phyloP scores from a whole-genome alignment of 352 stramenopile species.

The Phytopythium delawarense region DNA sequence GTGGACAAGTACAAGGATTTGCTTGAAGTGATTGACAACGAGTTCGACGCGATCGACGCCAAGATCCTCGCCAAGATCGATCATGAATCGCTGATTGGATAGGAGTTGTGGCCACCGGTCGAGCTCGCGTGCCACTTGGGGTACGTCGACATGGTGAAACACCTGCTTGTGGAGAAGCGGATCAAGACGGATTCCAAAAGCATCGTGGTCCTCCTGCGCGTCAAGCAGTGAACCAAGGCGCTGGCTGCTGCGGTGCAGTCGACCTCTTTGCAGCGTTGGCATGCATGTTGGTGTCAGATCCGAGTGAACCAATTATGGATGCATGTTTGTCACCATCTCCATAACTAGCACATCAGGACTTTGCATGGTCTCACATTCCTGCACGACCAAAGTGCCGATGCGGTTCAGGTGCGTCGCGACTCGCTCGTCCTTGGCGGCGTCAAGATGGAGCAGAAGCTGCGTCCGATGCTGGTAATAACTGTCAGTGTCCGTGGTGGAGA shows the following conservation, averaged over 20 bases:
- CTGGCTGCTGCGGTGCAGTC: neutral
- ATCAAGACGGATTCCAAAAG: neutral
- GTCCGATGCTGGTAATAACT: neutral
- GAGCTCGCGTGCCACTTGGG: neutral
- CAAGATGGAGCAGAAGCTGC: neutral
- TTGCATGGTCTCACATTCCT: neutral
- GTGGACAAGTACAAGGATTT: conserved; percentile 6
- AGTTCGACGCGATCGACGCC: conserved; percentile 6
- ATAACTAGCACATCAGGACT: too few species aligned
- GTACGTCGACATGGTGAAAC: conserved; percentile 9
- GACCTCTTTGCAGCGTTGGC: too few species aligned
- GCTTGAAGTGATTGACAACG: conserved; percentile 3
- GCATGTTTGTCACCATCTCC: too few species aligned
- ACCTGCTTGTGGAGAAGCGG: conserved; percentile 30
- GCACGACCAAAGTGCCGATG: neutral
- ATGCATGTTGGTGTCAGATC: too few species aligned
- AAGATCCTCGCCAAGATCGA: conserved; percentile 8
- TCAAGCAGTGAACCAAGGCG: neutral
- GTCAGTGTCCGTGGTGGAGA: neutral
- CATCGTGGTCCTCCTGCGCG: neutral
- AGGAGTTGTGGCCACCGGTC: conserved; percentile 10
- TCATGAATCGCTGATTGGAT: neutral
- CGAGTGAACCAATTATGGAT: too few species aligned
- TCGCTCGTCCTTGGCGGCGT: neutral
- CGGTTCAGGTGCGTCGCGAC: too few species aligned